These are phyloP conservation scores for Magnusiomyces sp. DNA, from an alignment of 1,139 yeast genomes.

Conservation along the genomic window DNA sequence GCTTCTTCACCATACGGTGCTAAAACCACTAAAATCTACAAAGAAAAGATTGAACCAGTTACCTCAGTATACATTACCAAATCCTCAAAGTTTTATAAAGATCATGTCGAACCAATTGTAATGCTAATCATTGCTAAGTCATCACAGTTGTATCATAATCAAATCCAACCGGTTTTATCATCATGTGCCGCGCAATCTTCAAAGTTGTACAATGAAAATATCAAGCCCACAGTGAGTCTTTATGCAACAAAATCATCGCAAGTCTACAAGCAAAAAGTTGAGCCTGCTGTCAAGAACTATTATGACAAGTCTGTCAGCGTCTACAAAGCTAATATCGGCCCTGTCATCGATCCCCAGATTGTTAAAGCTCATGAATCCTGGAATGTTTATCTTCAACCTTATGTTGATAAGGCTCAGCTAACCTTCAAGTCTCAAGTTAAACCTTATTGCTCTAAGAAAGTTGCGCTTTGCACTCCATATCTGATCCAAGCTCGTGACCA, in stretches of 20 bases:
- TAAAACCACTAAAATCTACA: not conserved
- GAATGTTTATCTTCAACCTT: not conserved
- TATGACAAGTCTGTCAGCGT: no score
- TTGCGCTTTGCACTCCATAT: no score
- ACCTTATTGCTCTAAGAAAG: no score
- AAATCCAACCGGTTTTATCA: not conserved
- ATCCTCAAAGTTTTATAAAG: not conserved
- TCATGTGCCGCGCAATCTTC: no score
- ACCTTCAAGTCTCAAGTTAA: no score
- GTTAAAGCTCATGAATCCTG: not conserved
- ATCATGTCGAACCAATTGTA: not conserved
- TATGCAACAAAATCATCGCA: not conserved
- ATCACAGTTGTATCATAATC: not conserved
- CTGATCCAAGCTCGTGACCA: no score
- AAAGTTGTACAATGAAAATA: not conserved
- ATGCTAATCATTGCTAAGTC: not conserved
- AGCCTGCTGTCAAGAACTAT: no score
- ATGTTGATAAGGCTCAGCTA: not conserved
- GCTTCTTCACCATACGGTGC: not conserved
- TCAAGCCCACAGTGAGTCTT: not conserved
- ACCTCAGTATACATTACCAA: not conserved
- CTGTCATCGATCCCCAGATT: no score
- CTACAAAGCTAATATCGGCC: no score
- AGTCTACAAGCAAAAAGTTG: not conserved
- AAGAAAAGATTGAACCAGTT: not conserved